These are phyloP conservation scores for Rutstroemia sydowiana DNA, from an alignment of 2,329 filamentous ascomycete genomes.

Conservation along the genomic window DNA sequence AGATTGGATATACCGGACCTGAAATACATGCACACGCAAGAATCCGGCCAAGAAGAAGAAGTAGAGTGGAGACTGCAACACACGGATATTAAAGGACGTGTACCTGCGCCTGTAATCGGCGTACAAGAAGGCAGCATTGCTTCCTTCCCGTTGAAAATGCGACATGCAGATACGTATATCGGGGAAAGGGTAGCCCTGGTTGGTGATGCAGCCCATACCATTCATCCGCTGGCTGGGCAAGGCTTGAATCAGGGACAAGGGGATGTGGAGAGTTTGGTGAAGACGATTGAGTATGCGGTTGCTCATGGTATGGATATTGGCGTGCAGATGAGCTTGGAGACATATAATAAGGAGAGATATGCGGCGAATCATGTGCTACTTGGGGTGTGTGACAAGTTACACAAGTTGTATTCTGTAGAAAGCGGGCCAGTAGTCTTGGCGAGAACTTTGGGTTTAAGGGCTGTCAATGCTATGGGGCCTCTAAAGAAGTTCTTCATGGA, in stretches of 20 bases:
- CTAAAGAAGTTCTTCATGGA: conserved; percentile 85
- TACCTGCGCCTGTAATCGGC: conserved; percentile 59
- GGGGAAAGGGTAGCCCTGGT: conserved; percentile 85
- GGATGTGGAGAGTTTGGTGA: conserved; percentile 73
- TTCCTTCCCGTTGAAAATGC: conserved; percentile 83
- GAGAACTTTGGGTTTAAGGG: conserved; percentile 66
- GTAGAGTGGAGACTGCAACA: conserved; percentile 75
- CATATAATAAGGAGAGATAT: conserved; percentile 76
- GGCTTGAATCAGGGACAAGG: conserved; percentile 90
- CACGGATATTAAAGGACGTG: conserved; percentile 39
- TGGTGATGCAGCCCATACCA: conserved; percentile 89
- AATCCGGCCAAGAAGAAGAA: conserved; percentile 60
- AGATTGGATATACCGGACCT: conserved; percentile 73
- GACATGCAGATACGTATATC: conserved; percentile 90
- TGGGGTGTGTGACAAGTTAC: conserved; percentile 79
- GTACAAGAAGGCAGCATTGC: conserved; percentile 77
- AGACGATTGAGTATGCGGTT: conserved; percentile 68
- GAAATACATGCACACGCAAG: conserved; percentile 67
- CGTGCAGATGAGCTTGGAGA: conserved; percentile 66
- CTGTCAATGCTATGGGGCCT: conserved; percentile 66
- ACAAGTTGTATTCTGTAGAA: conserved; percentile 81
- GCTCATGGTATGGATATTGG: conserved; percentile 84
- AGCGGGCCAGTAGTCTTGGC: conserved; percentile 73
- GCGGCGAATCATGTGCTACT: conserved; percentile 72
- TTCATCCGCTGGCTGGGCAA: conserved; percentile 91